Conservation (phyloP, 345 rosid species). For the Dovyalis caffra region DNA sequence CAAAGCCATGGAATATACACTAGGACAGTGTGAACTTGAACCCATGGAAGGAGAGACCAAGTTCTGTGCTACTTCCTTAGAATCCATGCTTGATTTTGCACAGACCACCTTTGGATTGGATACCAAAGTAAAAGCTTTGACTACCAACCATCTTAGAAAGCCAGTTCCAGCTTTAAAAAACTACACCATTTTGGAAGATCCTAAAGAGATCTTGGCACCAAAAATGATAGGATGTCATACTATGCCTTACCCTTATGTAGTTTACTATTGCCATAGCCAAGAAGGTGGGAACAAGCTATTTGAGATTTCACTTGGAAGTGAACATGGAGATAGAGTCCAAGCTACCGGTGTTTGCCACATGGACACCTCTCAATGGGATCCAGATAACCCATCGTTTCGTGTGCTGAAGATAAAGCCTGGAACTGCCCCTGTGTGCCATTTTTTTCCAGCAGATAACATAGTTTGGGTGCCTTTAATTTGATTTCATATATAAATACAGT, state of each 20-base stretch:
- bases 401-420: conserved; percentile 53
- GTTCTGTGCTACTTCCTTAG: conserved; percentile 62
- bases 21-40: conserved; percentile 45
- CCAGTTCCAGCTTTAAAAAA: conserved; percentile 30
- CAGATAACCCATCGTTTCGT: conserved; percentile 55
- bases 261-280: conserved; percentile 68
- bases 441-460: conserved; percentile 53
- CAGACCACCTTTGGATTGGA: conserved; percentile 39
- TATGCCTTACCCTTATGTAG: conserved; percentile 66
- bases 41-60: conserved; percentile 49
- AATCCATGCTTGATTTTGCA: conserved; percentile 63
- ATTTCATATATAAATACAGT: conserved; percentile 9
- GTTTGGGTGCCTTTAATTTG: conserved; percentile 52
- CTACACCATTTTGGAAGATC: conserved; percentile 44
- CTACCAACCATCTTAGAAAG: conserved; percentile 30
- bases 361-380: conserved; percentile 75
- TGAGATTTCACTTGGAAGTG: conserved; percentile 42
- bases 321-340: conserved; percentile 47
- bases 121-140: conserved; percentile 32
- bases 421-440: conserved; percentile 65
- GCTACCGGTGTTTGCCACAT: conserved; percentile 68
- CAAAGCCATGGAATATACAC: conserved; percentile 56
- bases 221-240: conserved; percentile 57
- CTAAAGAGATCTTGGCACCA: conserved; percentile 27
- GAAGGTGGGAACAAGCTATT: conserved; percentile 37